phyloP scores from a whole-genome alignment of 2,329 filamentous ascomycete species.

The Grosmannia serpens region DNA sequence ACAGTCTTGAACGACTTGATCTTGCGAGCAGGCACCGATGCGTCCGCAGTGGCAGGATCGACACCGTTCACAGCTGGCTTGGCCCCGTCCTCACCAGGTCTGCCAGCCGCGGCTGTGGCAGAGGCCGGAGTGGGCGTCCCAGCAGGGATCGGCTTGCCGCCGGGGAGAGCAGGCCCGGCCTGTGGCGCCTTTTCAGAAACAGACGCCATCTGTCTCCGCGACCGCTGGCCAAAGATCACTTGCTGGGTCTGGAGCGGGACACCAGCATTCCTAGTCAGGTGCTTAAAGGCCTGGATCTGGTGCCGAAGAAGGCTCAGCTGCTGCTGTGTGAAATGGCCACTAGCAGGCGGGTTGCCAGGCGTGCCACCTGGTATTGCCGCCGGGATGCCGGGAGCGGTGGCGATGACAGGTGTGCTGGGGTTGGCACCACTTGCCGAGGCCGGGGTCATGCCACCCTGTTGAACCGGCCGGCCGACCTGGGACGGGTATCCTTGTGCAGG shows the following conservation, averaged over 20 bases:
- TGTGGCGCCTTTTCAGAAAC: constrained; percentile 34
- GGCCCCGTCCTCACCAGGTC: constrained; percentile 20
- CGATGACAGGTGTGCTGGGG: constrained; percentile 7
- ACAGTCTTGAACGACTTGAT: constrained; percentile 57
- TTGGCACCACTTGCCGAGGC: constrained; percentile 14
- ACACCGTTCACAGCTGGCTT: constrained; percentile 21
- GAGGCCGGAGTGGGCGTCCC: constrained; percentile 16
- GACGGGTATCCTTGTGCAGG: constrained; percentile 19
- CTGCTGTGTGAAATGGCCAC: constrained; percentile 59
- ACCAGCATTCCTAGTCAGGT: constrained; percentile 75
- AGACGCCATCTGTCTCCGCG: constrained; percentile 47
- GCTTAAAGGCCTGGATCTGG: constrained; percentile 86
- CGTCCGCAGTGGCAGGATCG: constrained; percentile 2
- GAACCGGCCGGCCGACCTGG: constrained; percentile 14
- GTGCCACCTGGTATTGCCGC: constrained; percentile 18
- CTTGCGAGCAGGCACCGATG: constrained; percentile 23
- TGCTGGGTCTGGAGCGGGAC: constrained; percentile 71
- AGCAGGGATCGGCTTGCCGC: constrained; percentile 8
- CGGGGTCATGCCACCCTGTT: constrained; percentile 14
- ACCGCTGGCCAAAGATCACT: constrained; percentile 65
- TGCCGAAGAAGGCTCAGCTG: constrained; percentile 69
- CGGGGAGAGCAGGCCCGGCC: constrained; percentile 7
- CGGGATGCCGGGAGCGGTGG: constrained; percentile 2
- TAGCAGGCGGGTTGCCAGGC: constrained; percentile 12
- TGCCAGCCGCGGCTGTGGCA: constrained; percentile 19